Evolutionary conservation across 148 eudicot genomes (phyloP), one percentile per base, ranked within the genome.

Genomic region (Chenopodium berlandieri): DNA sequence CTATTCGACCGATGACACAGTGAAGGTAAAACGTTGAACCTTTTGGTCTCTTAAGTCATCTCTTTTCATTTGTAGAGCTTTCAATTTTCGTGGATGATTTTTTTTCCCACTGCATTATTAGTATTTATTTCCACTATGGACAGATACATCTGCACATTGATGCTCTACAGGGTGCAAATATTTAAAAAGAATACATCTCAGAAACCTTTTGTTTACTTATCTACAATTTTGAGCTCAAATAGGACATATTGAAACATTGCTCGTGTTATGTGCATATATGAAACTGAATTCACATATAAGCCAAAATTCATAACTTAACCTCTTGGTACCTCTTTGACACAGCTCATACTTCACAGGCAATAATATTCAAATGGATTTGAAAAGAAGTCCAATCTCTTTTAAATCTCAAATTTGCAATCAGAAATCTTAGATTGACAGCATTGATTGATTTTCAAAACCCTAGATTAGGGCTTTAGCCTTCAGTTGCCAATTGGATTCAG

Each of bases 1-100:
- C 32, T 90, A 94, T 89, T 89, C 98, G 77, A 89, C 88, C 74
- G 99, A 94, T 88, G 99, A 96, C 87, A 88, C 86, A 76, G 98
- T 96, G 83, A 96, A 96, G 94, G 99, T 96, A 83, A 60, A 25
- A 13, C 2, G 44, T 25, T 2, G n/a, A 27, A 0, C 47, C 67
- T 50, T 56, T 78, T 76, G 17, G 81, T 71, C 27, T 60, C 46
- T 19, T 19, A 27, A 44, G 40, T 75, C 58, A 63, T 32, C 25
- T 75, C 62, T 65, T 63, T 34, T 17, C 40, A 48, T 63, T 50
- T 19, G 46, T 17, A 47, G 65, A 30, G 25, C 23, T 30, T 66
- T 50, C 40, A 69, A 9, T 68, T 19, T 2, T 73, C 23, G 22
- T 72, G 73, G 40, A 20, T 6, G 4, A 23, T 65, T 30, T 63